A percentile compares a stretch with the other conserved stretches of the same genome.
phyloP scores from a whole-genome alignment of 805 yeast species.

The Saturnispora serradocipensis region DNA sequence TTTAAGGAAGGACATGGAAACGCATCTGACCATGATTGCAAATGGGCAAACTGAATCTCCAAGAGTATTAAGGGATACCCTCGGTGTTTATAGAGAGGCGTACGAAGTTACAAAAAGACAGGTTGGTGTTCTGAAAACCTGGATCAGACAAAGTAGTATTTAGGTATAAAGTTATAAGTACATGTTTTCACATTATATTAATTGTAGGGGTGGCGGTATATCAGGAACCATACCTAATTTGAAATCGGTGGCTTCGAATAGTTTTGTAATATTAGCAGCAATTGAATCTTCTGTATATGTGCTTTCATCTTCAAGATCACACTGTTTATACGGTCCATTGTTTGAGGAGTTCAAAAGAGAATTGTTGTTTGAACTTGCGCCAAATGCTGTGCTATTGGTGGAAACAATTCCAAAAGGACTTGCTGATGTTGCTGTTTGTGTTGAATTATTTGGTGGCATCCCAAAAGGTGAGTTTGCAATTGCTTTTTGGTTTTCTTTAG shows the following conservation, averaged over 20 bases:
- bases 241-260: slow-evolving; percentile 44
- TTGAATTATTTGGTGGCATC: not conserved
- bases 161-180: not conserved
- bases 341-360: slow-evolving; percentile 6
- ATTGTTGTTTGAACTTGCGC: not conserved
- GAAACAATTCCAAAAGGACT: not conserved
- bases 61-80: slow-evolving; percentile 46
- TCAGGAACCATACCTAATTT: slow-evolving; percentile 63
- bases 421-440: not conserved
- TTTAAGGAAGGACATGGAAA: slow-evolving; percentile 68
- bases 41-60: slow-evolving; percentile 47
- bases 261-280: slow-evolving; percentile 38
- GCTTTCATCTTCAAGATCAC: not conserved
- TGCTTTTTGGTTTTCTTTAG: not conserved
- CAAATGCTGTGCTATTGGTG: not conserved
- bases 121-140: not conserved
- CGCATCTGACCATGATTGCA: slow-evolving; percentile 55
- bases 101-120: slow-evolving; percentile 26
- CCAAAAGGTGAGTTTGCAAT: not conserved
- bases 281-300: not conserved
- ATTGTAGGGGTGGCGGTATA: slow-evolving; percentile 53
- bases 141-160: not conserved
- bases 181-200: slow-evolving; percentile 11
- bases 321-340: slow-evolving; percentile 3
- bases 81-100: slow-evolving; percentile 53